Conservation (phyloP, 176 grass and related monocot genomes). For the Panicum miliaceum region DNA sequence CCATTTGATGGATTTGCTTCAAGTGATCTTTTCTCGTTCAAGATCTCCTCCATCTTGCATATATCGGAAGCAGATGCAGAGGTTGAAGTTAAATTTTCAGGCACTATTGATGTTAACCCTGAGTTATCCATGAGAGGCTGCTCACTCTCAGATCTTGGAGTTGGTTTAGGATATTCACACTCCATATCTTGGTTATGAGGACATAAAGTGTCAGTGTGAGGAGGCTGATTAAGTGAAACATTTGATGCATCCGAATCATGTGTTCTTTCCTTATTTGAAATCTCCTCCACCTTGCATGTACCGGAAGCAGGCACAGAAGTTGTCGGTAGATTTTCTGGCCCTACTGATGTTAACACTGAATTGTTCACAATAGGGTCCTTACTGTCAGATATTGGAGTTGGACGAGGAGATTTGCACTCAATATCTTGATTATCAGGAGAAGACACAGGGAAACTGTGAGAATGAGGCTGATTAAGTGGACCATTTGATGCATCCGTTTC, state of each 20-base stretch:
- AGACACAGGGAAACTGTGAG: neutral
- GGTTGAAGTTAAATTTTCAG: slow-evolving; percentile 30
- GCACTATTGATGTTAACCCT: slow-evolving; percentile 16
- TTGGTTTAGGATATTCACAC: slow-evolving; percentile 43
- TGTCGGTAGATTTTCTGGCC: slow-evolving; percentile 19
- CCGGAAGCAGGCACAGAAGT: slow-evolving; percentile 5
- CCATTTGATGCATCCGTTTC: slow-evolving; percentile 27
- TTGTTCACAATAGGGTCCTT: slow-evolving; percentile 9
- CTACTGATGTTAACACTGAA: slow-evolving; percentile 27
- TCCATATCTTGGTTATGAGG: slow-evolving; percentile 33
- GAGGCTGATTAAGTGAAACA: neutral
- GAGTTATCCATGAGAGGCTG: slow-evolving; percentile 21
- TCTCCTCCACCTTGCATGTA: slow-evolving; percentile 28
- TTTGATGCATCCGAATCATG: slow-evolving; percentile 28
- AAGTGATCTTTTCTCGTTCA: slow-evolving; percentile 7
- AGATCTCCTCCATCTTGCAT: slow-evolving; percentile 21
- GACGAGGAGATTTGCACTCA: slow-evolving; percentile 41
- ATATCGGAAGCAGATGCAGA: slow-evolving; percentile 6
- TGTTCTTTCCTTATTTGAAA: slow-evolving; percentile 5
- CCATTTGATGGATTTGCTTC: slow-evolving; percentile 27
- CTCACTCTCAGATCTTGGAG: slow-evolving; percentile 31
- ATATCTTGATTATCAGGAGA: slow-evolving; percentile 27
- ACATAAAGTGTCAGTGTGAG: neutral
- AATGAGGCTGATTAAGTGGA: slow-evolving; percentile 13
- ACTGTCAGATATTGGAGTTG: slow-evolving; percentile 42